phyloP scores from a whole-genome alignment of 2,329 filamentous ascomycete genomes.

The Beauveria caledonica region DNA sequence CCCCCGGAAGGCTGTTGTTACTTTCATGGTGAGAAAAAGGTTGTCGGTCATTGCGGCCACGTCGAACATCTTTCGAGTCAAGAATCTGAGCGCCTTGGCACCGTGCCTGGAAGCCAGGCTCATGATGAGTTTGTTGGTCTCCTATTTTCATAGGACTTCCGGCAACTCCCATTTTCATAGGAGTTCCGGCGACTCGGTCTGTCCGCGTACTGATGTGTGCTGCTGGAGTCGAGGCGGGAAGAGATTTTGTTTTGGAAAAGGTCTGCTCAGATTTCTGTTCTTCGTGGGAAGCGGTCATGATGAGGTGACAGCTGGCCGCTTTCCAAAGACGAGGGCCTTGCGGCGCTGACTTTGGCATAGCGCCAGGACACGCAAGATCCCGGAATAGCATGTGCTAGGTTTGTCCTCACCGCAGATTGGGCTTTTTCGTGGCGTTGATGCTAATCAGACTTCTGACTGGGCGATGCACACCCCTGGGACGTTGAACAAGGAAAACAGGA shows the following conservation, averaged over 20 bases:
- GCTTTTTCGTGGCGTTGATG: not conserved
- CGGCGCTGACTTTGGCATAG: not conserved
- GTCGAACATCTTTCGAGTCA: not conserved
- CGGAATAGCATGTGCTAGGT: not conserved
- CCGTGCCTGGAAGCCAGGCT: not conserved
- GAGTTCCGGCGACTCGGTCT: not conserved
- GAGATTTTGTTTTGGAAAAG: slow-evolving; percentile 3
- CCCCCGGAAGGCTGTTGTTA: not conserved
- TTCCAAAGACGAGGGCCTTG: not conserved
- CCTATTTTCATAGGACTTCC: not conserved
- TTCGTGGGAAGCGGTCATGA: slow-evolving; percentile 19
- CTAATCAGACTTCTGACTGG: not conserved
- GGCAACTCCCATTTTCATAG: no score
- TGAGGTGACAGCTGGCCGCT: not conserved
- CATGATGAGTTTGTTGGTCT: not conserved
- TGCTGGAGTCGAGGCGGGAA: slow-evolving; percentile 4
- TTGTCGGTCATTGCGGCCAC: slow-evolving; percentile 31
- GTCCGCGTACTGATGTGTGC: not conserved
- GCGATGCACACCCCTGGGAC: not conserved
- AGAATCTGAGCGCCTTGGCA: not conserved
- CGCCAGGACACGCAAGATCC: not conserved
- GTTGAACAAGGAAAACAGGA: not conserved
- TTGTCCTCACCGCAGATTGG: slow-evolving; percentile 12
- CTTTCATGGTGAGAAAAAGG: slow-evolving; percentile 8
- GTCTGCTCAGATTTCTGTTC: slow-evolving; percentile 45